Base-by-base conservation (phyloP, 1,284 basidiomycete genomes). In the Coriolopsis trogii region DNA sequence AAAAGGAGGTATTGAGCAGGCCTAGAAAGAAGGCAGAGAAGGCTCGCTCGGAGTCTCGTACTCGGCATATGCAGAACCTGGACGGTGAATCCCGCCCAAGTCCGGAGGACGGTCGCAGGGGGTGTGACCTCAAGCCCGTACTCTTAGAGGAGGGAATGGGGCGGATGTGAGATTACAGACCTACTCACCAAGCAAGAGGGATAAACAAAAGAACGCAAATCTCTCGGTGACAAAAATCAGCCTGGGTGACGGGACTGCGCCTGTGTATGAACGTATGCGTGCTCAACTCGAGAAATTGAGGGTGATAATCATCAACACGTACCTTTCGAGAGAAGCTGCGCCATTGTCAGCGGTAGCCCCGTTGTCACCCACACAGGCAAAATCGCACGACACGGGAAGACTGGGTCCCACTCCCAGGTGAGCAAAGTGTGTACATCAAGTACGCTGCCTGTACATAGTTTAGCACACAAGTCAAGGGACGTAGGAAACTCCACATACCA, bases 371-470 rank as follows among this genome's bases (percentile, higher is more conserved):
- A 67, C 1, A 58, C 50, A 0, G 72, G 71, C 3, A 73, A 51
- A 24, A 75, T 60, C 2, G 73, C 73, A 25, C 73, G 67, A 44
- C 71, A 63, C 5, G 73, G 73, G 12, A 63, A 64, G 9, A 57
- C 51, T 13, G 65, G 43, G 8, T 59, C 43, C 74, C 74, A 75
- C 51, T 76, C 73, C 73, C 74, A 75, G 29, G 73, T 69, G 21
- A 54, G 59, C 18, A 66, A 26, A 3, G 64, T 30, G 48, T 70
- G 59, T 31, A 68, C 41, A 3, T 63, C 63, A n/a, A 71, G 58
- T 29, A 68, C 50, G n/a, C 44, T 53, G 7, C 68, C 72, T 74
- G 37, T 16, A 29, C 23, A 3, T 26, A 38, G 38, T 24, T n/a
- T 13, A 21, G 13, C 16, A 7, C 10, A 41, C 25, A 13, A 26